These are phyloP conservation scores for Samsoniella hepiali DNA, from an alignment of 2,329 filamentous ascomycete genomes.

Conservation along the genomic window DNA sequence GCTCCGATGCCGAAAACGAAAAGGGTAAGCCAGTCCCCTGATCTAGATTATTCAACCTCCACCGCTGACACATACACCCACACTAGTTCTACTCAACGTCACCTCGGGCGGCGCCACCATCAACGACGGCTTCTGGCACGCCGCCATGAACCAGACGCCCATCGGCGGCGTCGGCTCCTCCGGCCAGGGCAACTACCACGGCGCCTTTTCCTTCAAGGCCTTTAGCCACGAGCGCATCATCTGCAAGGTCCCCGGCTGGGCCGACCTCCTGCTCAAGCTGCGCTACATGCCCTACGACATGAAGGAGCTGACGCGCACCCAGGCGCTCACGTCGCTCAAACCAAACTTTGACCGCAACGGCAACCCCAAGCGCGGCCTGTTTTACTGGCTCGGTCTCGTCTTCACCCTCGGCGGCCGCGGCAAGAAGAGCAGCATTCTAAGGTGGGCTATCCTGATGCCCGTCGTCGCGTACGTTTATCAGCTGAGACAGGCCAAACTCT, in stretches of 20 bases:
- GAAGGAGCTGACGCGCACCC: slow-evolving; percentile 43
- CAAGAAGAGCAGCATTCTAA: slow-evolving; percentile 47
- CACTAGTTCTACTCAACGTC: slow-evolving; percentile 55
- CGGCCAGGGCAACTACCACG: slow-evolving; percentile 74
- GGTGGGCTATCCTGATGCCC: slow-evolving; percentile 46
- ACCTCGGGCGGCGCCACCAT: slow-evolving; percentile 66
- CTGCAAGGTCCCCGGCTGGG: slow-evolving; percentile 62
- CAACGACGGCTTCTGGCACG: slow-evolving; percentile 69
- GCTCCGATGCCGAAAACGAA: slow-evolving; percentile 71
- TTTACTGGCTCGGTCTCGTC: slow-evolving; percentile 53
- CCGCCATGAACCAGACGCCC: slow-evolving; percentile 64
- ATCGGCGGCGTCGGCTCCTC: slow-evolving; percentile 84
- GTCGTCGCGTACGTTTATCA: slow-evolving; percentile 34
- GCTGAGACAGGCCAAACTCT: slow-evolving; percentile 32
- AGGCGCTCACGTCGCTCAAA: slow-evolving; percentile 41
- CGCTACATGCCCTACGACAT: slow-evolving; percentile 63
- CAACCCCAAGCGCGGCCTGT: slow-evolving; percentile 46
- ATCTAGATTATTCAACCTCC: neutral
- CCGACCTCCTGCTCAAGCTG: slow-evolving; percentile 63
- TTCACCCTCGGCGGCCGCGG: slow-evolving; percentile 49
- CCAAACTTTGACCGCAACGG: slow-evolving; percentile 64
- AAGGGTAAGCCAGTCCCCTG: slow-evolving; percentile 51
- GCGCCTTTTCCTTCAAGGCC: slow-evolving; percentile 67
- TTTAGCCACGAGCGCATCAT: slow-evolving; percentile 62
- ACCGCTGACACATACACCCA: neutral